Conservation (phyloP, 257 asterid genomes). For the Rubia yunnanensis region DNA sequence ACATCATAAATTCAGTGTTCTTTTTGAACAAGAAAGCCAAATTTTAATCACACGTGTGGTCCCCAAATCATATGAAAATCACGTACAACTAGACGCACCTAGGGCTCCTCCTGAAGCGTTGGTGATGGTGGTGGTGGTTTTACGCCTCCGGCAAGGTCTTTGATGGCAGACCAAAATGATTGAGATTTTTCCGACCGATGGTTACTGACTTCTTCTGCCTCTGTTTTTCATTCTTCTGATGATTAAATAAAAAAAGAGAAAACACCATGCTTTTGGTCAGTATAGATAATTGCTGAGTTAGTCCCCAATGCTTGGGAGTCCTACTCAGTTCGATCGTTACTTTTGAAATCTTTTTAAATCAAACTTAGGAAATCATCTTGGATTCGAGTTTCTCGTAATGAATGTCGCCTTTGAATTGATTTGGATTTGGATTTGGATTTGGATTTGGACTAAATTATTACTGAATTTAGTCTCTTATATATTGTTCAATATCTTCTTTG, state of each 20-base stretch:
- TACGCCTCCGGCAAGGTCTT: neutral
- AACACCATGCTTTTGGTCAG: neutral
- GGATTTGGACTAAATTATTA: no score
- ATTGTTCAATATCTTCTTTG: no score
- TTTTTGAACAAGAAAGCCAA: neutral
- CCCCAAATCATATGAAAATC: no score
- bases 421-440: no score
- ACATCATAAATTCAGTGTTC: neutral
- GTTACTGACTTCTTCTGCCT: neutral
- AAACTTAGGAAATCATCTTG: no score
- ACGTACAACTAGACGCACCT: neutral
- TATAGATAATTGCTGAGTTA: neutral
- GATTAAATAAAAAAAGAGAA: no score
- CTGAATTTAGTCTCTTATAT: no score
- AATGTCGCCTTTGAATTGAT: no score
- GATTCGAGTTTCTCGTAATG: no score
- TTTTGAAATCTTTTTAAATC: neutral
- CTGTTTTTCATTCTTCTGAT: neutral
- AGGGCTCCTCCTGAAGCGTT: neutral
- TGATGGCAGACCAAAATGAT: neutral
- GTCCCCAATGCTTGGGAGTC: neutral
- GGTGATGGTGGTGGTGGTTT: neutral
- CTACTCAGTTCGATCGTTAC: neutral
- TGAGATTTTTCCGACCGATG: neutral
- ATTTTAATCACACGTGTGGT: neutral